Percentiles rank a stretch among this genome's conserved stretches.
phyloP scores from a whole-genome alignment of 208 protist genomes.

The Ichthyophonus hoferi region DNA sequence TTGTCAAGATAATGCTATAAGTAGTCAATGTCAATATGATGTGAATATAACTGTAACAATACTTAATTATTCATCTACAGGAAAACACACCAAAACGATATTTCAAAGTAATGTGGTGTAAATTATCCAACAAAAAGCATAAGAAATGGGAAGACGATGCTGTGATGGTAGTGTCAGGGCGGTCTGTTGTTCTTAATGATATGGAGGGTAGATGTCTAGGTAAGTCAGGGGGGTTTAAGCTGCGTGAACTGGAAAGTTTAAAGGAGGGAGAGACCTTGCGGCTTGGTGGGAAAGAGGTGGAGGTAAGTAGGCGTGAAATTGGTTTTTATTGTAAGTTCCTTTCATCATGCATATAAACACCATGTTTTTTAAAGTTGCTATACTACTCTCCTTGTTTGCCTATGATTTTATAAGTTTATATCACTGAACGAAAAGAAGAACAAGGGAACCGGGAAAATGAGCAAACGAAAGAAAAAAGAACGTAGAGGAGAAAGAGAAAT shows the following conservation, averaged over 20 bases:
- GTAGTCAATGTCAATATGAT: too few species aligned
- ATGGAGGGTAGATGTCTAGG: slow-evolving; percentile 25
- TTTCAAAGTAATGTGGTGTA: slow-evolving; percentile 36
- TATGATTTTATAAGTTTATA: too few species aligned
- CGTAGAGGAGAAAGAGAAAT: too few species aligned
- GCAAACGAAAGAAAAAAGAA: too few species aligned
- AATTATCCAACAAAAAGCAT: slow-evolving; percentile 41
- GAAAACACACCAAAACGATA: neutral
- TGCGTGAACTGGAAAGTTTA: neutral
- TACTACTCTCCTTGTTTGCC: too few species aligned
- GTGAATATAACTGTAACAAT: too few species aligned
- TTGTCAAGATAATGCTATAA: too few species aligned
- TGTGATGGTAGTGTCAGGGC: neutral
- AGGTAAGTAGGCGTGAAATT: slow-evolving; percentile 9
- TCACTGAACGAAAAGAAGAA: too few species aligned
- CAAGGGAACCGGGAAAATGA: too few species aligned
- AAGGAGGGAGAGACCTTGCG: slow-evolving; percentile 14
- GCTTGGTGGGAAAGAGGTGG: slow-evolving; percentile 23
- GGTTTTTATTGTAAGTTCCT: neutral
- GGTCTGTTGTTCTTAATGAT: neutral
- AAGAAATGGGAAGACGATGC: slow-evolving; percentile 43
- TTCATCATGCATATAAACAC: too few species aligned
- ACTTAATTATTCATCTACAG: neutral
- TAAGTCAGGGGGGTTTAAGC: neutral
- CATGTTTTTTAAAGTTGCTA: too few species aligned